Percentiles rank a stretch among this genome's conserved stretches.
Conservation (phyloP, 169 alveolate genomes). For the Eimeria falciformis region DNA sequence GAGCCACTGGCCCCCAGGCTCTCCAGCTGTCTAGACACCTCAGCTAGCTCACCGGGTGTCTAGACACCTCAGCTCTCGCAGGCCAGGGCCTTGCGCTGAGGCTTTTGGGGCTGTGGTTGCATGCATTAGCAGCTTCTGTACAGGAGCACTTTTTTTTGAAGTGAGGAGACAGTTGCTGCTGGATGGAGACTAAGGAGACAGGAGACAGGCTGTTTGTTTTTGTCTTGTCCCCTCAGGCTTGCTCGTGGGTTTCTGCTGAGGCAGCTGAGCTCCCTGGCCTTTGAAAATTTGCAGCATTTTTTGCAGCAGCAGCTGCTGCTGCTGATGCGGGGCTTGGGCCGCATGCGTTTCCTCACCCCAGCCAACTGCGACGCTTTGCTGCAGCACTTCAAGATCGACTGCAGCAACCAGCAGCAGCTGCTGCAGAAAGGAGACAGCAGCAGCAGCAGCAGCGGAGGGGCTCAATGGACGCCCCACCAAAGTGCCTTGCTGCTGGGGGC, state of each 20-base stretch:
- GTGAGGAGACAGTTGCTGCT: no score
- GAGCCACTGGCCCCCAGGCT: no score
- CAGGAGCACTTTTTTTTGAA: no score
- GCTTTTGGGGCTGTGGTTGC: neutral
- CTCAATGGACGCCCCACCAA: neutral
- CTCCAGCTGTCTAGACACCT: no score
- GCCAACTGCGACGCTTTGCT: constrained; percentile 42
- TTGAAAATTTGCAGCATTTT: constrained; percentile 81
- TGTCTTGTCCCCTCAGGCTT: constrained; percentile 8
- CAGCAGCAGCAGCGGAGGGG: neutral
- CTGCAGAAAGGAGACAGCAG: neutral
- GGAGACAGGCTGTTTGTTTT: no score
- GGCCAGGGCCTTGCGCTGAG: no score
- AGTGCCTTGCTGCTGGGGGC: constrained; percentile 16
- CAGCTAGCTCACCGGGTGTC: no score
- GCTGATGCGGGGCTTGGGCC: constrained; percentile 46
- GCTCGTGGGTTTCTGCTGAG: constrained; percentile 83
- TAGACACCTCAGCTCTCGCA: no score
- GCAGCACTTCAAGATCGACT: constrained; percentile 9
- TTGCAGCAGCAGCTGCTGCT: constrained; percentile 77
- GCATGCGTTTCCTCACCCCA: constrained; percentile 74
- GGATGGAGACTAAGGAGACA: no score
- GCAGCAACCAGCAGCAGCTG: constrained; percentile 6
- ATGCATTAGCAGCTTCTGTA: no score
- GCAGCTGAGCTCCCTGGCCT: constrained; percentile 80